Evolutionary conservation across 208 protist genomes (phyloP), one percentile per base, ranked within the genome.

Genomic region (Trypanosoma brucei): DNA sequence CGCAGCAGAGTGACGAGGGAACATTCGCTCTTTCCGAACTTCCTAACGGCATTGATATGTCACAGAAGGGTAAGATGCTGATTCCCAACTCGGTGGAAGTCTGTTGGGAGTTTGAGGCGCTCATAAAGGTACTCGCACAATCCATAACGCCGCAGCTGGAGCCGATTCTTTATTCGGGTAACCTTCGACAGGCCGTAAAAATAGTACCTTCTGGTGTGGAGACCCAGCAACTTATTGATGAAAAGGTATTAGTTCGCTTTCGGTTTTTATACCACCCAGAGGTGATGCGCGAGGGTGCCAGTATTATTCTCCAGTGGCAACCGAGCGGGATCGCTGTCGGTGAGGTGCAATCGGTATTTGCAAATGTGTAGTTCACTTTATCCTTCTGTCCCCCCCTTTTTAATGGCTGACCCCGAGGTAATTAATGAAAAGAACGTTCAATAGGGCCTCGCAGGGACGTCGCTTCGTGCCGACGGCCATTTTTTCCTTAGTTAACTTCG

Each of bases 11-110:
- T n/a, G 85, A 96, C 57, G 87, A 94, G 46, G 93, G 87, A 22
- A 91, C 82, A 1, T 90, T 98, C 80, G 97, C 96, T 1, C 66
- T 98, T 3, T 88, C 94, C 44, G 84, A 91, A 3, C 65, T 94
- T 31, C 87, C 87, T 4, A 50, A 35, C 3, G 60, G 45, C 48
- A 73, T 94, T 2, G 78, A 83, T 34, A 63, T 91, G 31, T 46
- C 76, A 30, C 73, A 76, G 59, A 91, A 90, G 56, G 87, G 87
- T 2, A 94, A 91, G 49, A 65, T 94, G 22, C 76, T 78, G 39
- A 60, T 72, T 55, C 35, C 59, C 35, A 62, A 50, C 14, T 65
- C 69, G 31, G 69, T 69, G 1, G 14, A 57, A 6, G 69, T 75
- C 7, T 65, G 22, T 7, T 69, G 62, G 59, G 49, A 37, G 13